Base-by-base conservation (phyloP, 768 basidiomycete genomes). In the Harrya chromipes region DNA sequence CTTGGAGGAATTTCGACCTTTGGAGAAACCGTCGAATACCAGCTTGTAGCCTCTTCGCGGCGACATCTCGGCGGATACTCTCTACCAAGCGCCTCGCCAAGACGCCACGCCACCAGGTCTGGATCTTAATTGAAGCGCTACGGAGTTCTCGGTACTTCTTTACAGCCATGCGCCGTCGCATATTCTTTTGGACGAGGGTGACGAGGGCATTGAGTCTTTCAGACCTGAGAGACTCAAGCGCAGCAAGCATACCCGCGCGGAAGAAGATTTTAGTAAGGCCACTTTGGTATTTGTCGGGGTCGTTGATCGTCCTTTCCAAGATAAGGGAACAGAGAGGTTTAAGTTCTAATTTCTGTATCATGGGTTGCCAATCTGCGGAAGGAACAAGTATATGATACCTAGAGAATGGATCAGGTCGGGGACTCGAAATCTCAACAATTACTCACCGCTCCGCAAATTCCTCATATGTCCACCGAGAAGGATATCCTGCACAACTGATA, bases 221-320 rank as follows among this genome's bases (percentile, higher is more conserved):
- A 7, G 93, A 85, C 35, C 97, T 89, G 47, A 94, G 77, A 14
- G 90, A 83, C 71, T 99, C 97, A 39, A 99, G 78, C 6, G 89
- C 88, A 23, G 97, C 95, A 47, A 99, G 85, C 93, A 98, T 97
- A 55, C 97, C 97, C 12, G 97, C 94, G 52, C 97, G 84, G 80
- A 99, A 98, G 75, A 99, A 99, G 58, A 99, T 97, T 73, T 99
- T 99, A 23, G 91, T 98, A 24, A 94, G 78, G 59, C 97, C 97
- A 62, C 85, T 85, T 71, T 99, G 97, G 70, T 94, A 97, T 76
- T 95, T 97, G 76, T 97, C 94, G 7, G 85, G 80, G 56, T 98
- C 97, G 33, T 86, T 85, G 64, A 97, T 90, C 0, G 92, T 94
- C 62, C 77, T 83, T 50, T 86, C 80, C 24, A 98, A 77, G 60